Evolutionary conservation across 2,329 filamentous ascomycete species (phyloP), one percentile per base, ranked within the genome.

Genomic region (Mycosphaerella sp.): DNA sequence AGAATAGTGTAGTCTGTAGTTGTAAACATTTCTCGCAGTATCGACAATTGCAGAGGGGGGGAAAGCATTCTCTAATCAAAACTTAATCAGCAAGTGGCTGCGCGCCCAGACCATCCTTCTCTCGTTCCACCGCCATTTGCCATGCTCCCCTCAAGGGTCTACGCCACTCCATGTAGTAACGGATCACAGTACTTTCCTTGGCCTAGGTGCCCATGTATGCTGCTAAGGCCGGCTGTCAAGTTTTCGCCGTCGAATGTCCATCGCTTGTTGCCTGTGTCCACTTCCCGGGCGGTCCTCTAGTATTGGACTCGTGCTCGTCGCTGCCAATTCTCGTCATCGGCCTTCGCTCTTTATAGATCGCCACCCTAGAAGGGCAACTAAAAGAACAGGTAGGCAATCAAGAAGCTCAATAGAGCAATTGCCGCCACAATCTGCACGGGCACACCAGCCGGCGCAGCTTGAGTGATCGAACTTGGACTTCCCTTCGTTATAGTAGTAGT

Each of bases 311-410:
- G 8, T 39, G n/a, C n/a, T 14, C 17, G 6, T 25, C 44, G 27
- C 13, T 41, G 44, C 36, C 35, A 32, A 32, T 41, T n/a, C 32
- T 37, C 44, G 30, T 21, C 27, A 17, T 39, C 44, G 25, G 12
- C 5, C 36, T 36, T 34, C 25, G 30, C 30, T 25, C 25, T 41
- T 27, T 41, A 16, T 41, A 17, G 36, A 40, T 48, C 44, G 44
- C 44, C 37, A 41, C 27, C 30, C 44, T 48, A 48, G 35, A 27
- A 40, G 36, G 44, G 44, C 44, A 48, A 48, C 44, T 83, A 98
- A 72, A 98, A 98, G 76, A 98, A 89, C 71, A 97, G 81, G 73
- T 96, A 98, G 49, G 89, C 93, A 62, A 97, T 79, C 66, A 98
- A 72, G 75, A 98, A 98, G 75, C 88, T 90, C 58, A 95, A 64